These are phyloP conservation scores for Saccharomyces hybrid DNA, from an alignment of 1,139 yeast species.

Conservation along the genomic window DNA sequence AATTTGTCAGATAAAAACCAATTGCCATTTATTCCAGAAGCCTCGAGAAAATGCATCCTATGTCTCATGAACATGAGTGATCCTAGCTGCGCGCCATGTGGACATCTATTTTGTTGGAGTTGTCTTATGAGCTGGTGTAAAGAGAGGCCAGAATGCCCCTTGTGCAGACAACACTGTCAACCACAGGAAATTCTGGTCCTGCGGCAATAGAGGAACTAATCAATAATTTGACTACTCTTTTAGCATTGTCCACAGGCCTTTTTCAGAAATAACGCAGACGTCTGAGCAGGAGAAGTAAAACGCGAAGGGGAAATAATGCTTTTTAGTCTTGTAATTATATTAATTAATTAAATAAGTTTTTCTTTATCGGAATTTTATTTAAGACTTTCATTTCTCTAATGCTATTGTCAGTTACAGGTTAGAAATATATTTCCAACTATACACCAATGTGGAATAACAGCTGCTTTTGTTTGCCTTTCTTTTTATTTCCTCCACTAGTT, in stretches of 20 bases:
- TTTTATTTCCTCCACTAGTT: conserved; percentile 18
- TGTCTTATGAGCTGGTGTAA: conserved; percentile 87
- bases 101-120: conserved; percentile 89
- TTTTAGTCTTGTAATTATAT: background rate
- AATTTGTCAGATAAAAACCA: conserved; percentile 50
- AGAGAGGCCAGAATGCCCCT: conserved; percentile 85
- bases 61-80: conserved; percentile 74
- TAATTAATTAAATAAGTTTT: conserved; percentile 5
- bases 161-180: conserved; percentile 70
- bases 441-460: conserved; percentile 40
- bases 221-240: background rate
- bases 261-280: background rate
- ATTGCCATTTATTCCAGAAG: conserved; percentile 64
- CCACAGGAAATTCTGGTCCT: conserved; percentile 73
- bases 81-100: conserved; percentile 85
- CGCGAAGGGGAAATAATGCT: background rate
- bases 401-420: background rate
- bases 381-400: background rate
- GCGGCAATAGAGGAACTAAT: conserved; percentile 28
- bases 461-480: conserved; percentile 40
- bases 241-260: background rate
- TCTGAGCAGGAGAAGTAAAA: background rate
- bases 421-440: conserved; percentile 7
- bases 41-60: conserved; percentile 70
- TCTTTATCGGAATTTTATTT: background rate